phyloP scores from a whole-genome alignment of 306 rosid species.

The Quercus suber region DNA sequence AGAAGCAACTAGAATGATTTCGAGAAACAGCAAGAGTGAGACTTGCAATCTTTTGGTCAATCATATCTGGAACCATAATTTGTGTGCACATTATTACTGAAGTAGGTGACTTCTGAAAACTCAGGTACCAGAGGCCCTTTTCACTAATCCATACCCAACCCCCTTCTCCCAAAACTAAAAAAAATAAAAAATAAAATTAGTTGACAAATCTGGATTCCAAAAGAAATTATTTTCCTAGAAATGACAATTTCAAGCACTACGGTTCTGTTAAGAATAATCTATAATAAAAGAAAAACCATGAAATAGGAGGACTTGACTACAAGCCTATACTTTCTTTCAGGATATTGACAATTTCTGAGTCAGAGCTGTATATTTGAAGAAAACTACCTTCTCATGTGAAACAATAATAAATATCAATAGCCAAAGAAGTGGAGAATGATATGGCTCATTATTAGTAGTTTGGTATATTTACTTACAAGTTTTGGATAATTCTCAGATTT shows the following conservation, averaged over 20 bases:
- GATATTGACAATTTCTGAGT: not conserved
- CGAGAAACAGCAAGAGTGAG: not conserved
- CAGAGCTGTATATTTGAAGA: not conserved
- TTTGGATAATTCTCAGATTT: conserved; percentile 43
- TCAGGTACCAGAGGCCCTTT: not conserved
- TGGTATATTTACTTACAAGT: conserved; percentile 45
- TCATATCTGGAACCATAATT: not conserved
- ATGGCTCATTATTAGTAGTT: conserved; percentile 8
- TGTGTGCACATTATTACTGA: not conserved
- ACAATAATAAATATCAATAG: not conserved
- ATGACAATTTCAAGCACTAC: not conserved
- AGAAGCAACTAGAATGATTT: not conserved
- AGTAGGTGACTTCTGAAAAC: not conserved
- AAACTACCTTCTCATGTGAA: not conserved
- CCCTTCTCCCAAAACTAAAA: not conserved
- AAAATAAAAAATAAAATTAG: not conserved
- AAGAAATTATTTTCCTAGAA: not conserved
- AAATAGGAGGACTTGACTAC: not conserved
- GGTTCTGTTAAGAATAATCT: not conserved
- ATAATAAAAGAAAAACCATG: not conserved
- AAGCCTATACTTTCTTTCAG: not conserved
- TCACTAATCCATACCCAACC: not conserved
- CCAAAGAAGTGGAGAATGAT: not conserved
- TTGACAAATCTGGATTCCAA: not conserved
- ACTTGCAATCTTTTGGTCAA: not conserved